Conservation (phyloP, 2,329 filamentous ascomycete species). For the Fusarium heterosporum region DNA sequence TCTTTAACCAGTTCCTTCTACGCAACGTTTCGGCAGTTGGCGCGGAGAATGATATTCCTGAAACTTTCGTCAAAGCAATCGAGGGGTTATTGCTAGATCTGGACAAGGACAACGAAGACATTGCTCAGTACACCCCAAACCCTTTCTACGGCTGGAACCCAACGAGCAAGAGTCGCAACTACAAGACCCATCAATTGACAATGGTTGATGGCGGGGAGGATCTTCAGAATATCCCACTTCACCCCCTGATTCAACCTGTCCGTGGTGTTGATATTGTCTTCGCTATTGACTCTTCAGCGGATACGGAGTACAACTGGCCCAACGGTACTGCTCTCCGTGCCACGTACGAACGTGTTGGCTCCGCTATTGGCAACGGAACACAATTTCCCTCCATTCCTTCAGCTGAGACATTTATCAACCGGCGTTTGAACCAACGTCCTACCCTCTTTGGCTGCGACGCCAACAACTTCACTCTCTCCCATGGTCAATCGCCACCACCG, state of each 20-base stretch:
- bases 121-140: slow-evolving; percentile 76
- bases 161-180: slow-evolving; percentile 55
- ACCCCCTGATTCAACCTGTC: slow-evolving; percentile 66
- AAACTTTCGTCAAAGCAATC: slow-evolving; percentile 59
- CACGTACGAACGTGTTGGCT: slow-evolving; percentile 66
- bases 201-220: slow-evolving; percentile 87
- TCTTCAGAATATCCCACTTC: slow-evolving; percentile 81
- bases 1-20: slow-evolving; percentile 80
- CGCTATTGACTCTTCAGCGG: slow-evolving; percentile 72
- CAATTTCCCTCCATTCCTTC: slow-evolving; percentile 70
- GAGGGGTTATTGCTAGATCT: slow-evolving; percentile 63
- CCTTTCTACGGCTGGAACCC: slow-evolving; percentile 66
- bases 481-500: slow-evolving; percentile 66
- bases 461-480: slow-evolving; percentile 47
- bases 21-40: slow-evolving; percentile 58
- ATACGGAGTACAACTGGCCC: slow-evolving; percentile 68
- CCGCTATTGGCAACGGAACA: slow-evolving; percentile 62
- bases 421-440: slow-evolving; percentile 70
- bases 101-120: slow-evolving; percentile 74
- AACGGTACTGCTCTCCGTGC: slow-evolving; percentile 69
- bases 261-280: slow-evolving; percentile 71
- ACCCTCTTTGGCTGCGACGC: slow-evolving; percentile 75
- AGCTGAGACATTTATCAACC: slow-evolving; percentile 65
- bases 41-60: slow-evolving; percentile 60
- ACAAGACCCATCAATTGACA: slow-evolving; percentile 67